Conservation (phyloP, 192 early-diverging fungal genomes). For the Gaertneriomyces semiglobifer region DNA sequence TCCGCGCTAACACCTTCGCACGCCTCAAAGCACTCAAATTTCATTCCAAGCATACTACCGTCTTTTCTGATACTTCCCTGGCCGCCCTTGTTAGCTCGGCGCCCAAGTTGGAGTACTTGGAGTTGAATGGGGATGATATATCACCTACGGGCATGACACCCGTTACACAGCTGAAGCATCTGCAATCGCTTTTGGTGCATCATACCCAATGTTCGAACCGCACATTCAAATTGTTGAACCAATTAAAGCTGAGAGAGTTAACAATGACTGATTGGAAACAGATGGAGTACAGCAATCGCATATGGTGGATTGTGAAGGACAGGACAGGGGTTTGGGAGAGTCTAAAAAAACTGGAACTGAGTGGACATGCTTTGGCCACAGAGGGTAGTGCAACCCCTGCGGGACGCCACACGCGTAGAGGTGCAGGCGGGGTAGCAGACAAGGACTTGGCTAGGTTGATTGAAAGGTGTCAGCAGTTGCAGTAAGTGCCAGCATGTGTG, state of each 20-base stretch:
- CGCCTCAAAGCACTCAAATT: conserved; percentile 44
- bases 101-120: conserved; percentile 37
- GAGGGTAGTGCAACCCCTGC: too few relatives aligned
- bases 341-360: too few relatives aligned
- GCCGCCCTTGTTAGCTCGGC: conserved; percentile 19
- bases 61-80: conserved; percentile 38
- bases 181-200: conserved; percentile 43
- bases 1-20: conserved; percentile 21
- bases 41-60: conserved; percentile 45
- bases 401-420: too few relatives aligned
- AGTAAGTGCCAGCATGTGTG: too few relatives aligned
- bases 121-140: conserved; percentile 45
- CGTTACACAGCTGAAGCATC: conserved; percentile 19
- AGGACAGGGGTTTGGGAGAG: too few relatives aligned
- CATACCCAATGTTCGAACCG: conserved; percentile 31
- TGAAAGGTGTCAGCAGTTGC: too few relatives aligned
- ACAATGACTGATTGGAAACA: conserved; percentile 43
- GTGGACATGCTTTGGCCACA: too few relatives aligned
- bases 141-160: conserved; percentile 9
- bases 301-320: conserved; percentile 29
- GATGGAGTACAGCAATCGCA: conserved; percentile 23
- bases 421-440: too few relatives aligned
- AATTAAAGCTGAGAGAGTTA: conserved; percentile 30
- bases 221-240: conserved; percentile 20
- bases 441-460: too few relatives aligned